Base-by-base conservation (phyloP, 106 monocot species). In the Ottelia alismoides region DNA sequence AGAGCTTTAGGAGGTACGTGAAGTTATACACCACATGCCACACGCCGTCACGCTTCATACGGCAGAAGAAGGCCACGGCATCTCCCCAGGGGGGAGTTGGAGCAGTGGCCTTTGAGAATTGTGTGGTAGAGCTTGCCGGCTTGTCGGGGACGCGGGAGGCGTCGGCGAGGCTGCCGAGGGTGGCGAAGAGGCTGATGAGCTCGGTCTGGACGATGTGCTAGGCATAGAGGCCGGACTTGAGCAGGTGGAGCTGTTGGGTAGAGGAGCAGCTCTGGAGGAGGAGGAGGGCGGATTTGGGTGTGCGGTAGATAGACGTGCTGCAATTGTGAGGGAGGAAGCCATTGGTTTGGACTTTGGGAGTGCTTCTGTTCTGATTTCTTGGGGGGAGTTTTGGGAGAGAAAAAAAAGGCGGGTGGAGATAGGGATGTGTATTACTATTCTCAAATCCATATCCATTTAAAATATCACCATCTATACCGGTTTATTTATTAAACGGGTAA, bases 1-100 rank as follows among this genome's bases (percentile, higher is more conserved):
- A 86, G 24, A 31, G n/a, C 75, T 83, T 84, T 18, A 93, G 52
- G 25, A 93, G 65, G 57, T 79, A 77, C 23, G 80, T 83, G 68
- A 88, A 75, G 59, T 48, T 76, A 40, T 70, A 45, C 22, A 73
- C 81, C 0, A 62, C 52, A 11, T 74, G 57, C 40, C 35, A 49
- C 25, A 76, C 75, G 0, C 51, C 27, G 44, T 67, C 77, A 30
- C 5, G 64, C 27, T 49, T 58, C 81, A 82, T 82, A 21, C 32
- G 7, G 57, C 2, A 27, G 57, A 60, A 77, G 63, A 74, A 76
- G 24, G 43, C 24, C 23, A 77, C 19, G 47, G 82, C 44, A 10
- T 25, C 30, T 7, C 47, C 30, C 3, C 76, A 53, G 1, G 62
- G 47, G 22, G 75, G 54, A 35, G 66, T 58, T 27, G 45, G 57